Base-by-base conservation (phyloP, 345 rosid species). In the Pelargonium nanum region DNA sequence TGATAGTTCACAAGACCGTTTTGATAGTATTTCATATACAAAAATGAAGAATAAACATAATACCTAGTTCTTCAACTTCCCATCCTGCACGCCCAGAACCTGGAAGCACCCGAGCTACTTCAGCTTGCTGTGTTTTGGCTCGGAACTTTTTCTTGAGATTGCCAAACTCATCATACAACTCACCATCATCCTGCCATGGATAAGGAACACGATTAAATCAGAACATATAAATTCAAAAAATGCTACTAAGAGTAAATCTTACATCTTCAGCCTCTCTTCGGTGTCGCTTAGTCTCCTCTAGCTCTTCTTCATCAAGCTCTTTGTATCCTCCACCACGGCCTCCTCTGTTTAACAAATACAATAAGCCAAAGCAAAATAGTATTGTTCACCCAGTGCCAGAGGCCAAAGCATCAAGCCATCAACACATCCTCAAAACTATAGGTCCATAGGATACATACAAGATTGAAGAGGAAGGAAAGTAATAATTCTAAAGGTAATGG, bases 311-410 rank as follows among this genome's bases (percentile, higher is more conserved):
- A 73, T 93, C 99, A 62, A 90, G 85, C 77, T 93, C 99, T 68
- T 93, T 93, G 74, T 93, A 93, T 62, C 99, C 99, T 71, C 97
- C 99, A 70, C 75, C 99, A 57, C 97, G 91, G 61, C 99, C 99
- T 73, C 99, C 99, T 76, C 99, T 93, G 68, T 66, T 19, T 12
- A 56, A 74, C 26, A 53, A 28, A 56, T 50, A 53, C 15, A 60
- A 24, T n/a, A n/a, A n/a, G n/a, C n/a, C n/a, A n/a, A n/a, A n/a
- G n/a, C n/a, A n/a, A n/a, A n/a, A n/a, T n/a, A n/a, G n/a, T n/a
- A n/a, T n/a, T n/a, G n/a, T n/a, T n/a, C n/a, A n/a, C n/a, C n/a
- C n/a, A n/a, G n/a, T n/a, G n/a, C n/a, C n/a, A n/a, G n/a, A n/a
- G n/a, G n/a, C n/a, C n/a, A n/a, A n/a, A n/a, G n/a, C n/a, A n/a